Evolutionary conservation across 2,329 filamentous ascomycete genomes (phyloP), one percentile per base, ranked within the genome.

Genomic region (Rhynchosporium agropyri): DNA sequence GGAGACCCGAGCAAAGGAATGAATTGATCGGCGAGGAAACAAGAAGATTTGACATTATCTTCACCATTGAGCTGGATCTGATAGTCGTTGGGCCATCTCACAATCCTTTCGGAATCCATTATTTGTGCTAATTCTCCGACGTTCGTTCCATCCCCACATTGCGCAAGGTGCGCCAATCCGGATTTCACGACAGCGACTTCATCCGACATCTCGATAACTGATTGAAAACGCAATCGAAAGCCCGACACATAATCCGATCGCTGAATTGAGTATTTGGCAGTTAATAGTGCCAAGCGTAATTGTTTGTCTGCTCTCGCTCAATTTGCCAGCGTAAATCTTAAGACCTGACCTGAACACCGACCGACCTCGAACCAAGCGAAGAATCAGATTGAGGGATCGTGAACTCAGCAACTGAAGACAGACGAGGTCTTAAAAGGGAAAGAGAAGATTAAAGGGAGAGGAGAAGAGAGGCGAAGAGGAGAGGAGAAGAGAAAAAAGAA

Each of bases 161-260:
- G 57, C 58, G 45, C 64, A 62, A 43, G 60, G 48, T 60, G 57
- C 63, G 63, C 60, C 60, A 60, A 58, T 56, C 43, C 42, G 36
- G 48, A 29, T 43, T 51, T 45, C 43, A 54, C 59, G 48, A 43
- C 49, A 31, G 46, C 28, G 38, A 57, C 58, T 29, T 48, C 61
- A n/a, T 50, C 20, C 15, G 20, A 31, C 26, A 40, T 43, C 9
- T 13, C 38, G 40, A 54, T 31, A 29, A 29, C 46, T 56, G 13
- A 26, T 40, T 29, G 38, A 28, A 60, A 13, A 3, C 43, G 33
- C 26, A 20, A 33, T 43, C 28, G 58, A 43, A 46, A 48, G 51
- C 1, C 20, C 6, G 26, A 33, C 28, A 28, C 3, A 51, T 7
- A 33, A 3, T 8, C n/a, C 20, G 15, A 29, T 13, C 10, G 33